Evolutionary conservation across 176 grass and related monocot species (phyloP).

Genomic region (Tillandsia fasciculata): DNA sequence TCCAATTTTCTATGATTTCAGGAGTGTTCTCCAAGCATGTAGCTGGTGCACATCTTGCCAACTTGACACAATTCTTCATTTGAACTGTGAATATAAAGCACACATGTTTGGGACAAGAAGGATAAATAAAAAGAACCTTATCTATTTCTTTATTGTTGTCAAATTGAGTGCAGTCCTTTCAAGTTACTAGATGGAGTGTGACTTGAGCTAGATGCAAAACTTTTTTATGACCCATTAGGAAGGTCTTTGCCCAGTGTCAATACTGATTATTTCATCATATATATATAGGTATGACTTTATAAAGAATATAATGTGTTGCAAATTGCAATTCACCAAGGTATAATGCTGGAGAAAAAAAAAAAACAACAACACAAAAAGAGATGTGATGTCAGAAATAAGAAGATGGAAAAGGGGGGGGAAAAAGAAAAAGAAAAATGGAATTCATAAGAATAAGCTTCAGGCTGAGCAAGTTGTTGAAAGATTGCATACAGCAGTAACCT

Average conservation of each 20-base stretch:
- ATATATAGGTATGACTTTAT: neutral
- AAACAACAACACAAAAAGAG: too few species aligned
- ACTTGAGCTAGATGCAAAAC: conserved; percentile 22
- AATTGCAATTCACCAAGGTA: neutral
- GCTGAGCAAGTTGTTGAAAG: too few species aligned
- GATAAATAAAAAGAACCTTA: conserved; percentile 16
- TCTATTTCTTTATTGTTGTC: conserved; percentile 2
- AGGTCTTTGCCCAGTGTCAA: too few species aligned
- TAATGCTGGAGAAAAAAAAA: too few species aligned
- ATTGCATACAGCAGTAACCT: too few species aligned
- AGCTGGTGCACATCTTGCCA: neutral
- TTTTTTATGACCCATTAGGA: conserved; percentile 8
- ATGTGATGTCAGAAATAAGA: neutral
- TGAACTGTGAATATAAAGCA: neutral
- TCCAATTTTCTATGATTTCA: neutral
- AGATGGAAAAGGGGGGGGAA: neutral
- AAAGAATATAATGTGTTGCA: conserved; percentile 4
- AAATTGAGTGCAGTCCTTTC: conserved; percentile 4
- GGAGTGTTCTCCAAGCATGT: neutral
- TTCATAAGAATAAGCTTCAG: neutral
- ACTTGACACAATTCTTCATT: neutral
- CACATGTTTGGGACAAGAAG: neutral
- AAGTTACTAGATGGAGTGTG: conserved; percentile 24
- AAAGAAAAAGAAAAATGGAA: conserved; percentile 22
- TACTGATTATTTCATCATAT: conserved; percentile 7